phyloP scores from a whole-genome alignment of 2,329 filamentous ascomycete genomes.

The Chaetomium sp. region DNA sequence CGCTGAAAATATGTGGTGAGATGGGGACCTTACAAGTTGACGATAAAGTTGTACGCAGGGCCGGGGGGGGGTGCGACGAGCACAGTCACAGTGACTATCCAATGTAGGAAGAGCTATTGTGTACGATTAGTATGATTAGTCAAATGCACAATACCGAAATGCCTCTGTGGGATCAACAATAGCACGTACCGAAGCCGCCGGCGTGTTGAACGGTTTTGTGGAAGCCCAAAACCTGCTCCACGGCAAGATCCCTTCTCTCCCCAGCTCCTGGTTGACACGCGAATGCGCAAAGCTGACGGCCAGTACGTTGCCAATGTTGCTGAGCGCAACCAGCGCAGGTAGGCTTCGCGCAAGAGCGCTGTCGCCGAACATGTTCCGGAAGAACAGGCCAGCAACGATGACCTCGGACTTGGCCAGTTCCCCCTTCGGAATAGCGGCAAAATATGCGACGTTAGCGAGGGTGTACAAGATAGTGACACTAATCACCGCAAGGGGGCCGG shows the following conservation, averaged over 20 bases:
- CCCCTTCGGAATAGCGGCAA: slow-evolving; percentile 53
- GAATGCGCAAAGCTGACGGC: slow-evolving; percentile 55
- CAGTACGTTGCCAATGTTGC: slow-evolving; percentile 56
- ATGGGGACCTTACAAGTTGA: slow-evolving; percentile 40
- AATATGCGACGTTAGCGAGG: slow-evolving; percentile 59
- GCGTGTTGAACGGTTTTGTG: slow-evolving; percentile 58
- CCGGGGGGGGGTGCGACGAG: slow-evolving; percentile 61
- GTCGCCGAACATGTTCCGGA: slow-evolving; percentile 55
- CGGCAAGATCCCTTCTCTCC: slow-evolving; percentile 62
- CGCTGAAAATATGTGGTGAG: background rate
- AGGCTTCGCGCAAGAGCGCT: slow-evolving; percentile 41
- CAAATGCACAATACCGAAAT: too few relatives aligned
- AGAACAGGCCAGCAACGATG: slow-evolving; percentile 57
- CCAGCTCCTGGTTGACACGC: slow-evolving; percentile 58
- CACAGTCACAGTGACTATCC: slow-evolving; percentile 57
- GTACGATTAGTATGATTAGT: slow-evolving; percentile 2
- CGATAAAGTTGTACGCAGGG: slow-evolving; percentile 62
- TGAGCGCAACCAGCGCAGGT: slow-evolving; percentile 53
- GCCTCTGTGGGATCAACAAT: too few relatives aligned
- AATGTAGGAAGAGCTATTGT: slow-evolving; percentile 52
- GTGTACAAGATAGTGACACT: slow-evolving; percentile 55
- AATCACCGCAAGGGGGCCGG: slow-evolving; percentile 51
- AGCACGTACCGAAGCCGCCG: slow-evolving; percentile 39
- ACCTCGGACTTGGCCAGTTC: slow-evolving; percentile 54
- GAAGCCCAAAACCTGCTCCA: slow-evolving; percentile 63